Base-by-base conservation (phyloP, 164 flowering plant species). In the Chimonanthus praecox region DNA sequence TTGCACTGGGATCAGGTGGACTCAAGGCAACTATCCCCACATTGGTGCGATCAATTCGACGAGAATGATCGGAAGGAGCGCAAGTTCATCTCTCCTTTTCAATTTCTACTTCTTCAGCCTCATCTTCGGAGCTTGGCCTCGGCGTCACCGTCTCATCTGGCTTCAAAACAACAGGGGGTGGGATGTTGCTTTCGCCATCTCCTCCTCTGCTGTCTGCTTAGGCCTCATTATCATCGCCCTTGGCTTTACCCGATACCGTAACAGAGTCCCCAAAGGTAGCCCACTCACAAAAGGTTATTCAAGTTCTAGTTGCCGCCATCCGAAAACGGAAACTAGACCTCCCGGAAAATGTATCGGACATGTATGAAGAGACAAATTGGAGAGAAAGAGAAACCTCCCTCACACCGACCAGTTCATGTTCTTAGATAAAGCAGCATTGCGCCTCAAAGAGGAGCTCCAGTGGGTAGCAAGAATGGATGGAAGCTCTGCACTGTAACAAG, bases 401-500 rank as follows among this genome's bases (percentile, higher is more conserved):
- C 77, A 70, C 6, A 75, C 77, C 10, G 44, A 45, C 5, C 76
- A 77, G 58, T 78, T 78, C 70, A 45, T 47, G 72, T 65, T 77
- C 72, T 50, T 67, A 67, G 64, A 66, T 50, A 71, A 80, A 70
- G 64, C 78, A 0, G 74, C 74, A 6, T 60, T 13, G 16, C 64
- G 21, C 58, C 16, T 0, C 7, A 49, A 18, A 65, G 58, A 21
- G 61, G 11, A 16, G 4, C 6, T 13, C 33, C 47, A 11, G 49
- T 18, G 8, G 47, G n/a, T 13, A 49, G 33, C 47, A 64, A 8
- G 64, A 82, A 80, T 64, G 81, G 82, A 66, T 84, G 65, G 86
- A 83, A 78, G 69, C 86, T 81, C 20, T 84, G 87, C 80, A 79
- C 81, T 7, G 84, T 83, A 0, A 83, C 88, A 2, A 82, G 84